These are phyloP conservation scores for Ricinus communis DNA, from an alignment of 345 rosid species.

Conservation along the genomic window DNA sequence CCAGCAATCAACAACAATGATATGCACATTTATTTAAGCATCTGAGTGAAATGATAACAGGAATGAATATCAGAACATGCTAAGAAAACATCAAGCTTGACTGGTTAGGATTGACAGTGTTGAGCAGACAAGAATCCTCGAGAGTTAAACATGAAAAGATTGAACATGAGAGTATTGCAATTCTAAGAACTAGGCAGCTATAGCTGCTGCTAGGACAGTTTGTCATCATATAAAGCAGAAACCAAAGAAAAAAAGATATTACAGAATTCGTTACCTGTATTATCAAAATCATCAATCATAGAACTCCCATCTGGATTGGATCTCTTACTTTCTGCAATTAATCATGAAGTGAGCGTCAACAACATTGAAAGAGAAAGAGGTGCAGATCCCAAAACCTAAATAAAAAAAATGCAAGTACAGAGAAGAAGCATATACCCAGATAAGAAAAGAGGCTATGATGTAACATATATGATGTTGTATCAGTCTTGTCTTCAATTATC, in stretches of 20 bases:
- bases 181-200: not conserved
- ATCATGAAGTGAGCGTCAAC: constrained; percentile 10
- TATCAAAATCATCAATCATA: constrained; percentile 58
- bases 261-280: constrained; percentile 31
- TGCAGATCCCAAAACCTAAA: not conserved
- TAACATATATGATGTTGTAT: constrained; percentile 55
- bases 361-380: constrained; percentile 3
- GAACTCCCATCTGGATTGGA: constrained; percentile 55
- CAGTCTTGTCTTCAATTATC: constrained; percentile 60
- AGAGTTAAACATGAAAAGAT: not conserved
- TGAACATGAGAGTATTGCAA: not conserved
- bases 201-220: not conserved
- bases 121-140: not conserved
- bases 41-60: no score
- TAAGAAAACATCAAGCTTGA: not conserved
- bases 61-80: not conserved
- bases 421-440: constrained; percentile 44
- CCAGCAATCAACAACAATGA: constrained; percentile 8
- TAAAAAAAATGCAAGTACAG: constrained; percentile 8
- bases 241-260: constrained; percentile 5
- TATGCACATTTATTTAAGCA: constrained; percentile 7
- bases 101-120: not conserved
- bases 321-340: constrained; percentile 64
- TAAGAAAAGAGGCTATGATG: constrained; percentile 69
- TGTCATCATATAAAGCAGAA: not conserved